Evolutionary conservation across 768 basidiomycete species (phyloP).

Genomic region (Termitomyces sp.): DNA sequence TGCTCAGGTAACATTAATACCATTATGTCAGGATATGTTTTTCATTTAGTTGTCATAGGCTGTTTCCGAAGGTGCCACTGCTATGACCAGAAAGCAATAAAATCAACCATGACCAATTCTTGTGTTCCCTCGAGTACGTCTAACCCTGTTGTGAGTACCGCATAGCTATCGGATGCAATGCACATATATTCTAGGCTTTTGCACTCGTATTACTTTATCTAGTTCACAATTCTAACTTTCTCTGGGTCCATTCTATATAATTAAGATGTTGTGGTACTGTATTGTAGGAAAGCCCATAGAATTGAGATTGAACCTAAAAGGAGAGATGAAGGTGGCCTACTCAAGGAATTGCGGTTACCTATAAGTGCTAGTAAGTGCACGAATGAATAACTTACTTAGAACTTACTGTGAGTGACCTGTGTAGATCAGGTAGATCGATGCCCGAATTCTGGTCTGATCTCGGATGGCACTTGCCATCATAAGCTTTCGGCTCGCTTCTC

Average conservation of each 20-base stretch:
- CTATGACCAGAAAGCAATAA: neutral
- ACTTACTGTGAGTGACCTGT: no score
- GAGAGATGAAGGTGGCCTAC: no score
- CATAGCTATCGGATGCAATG: neutral
- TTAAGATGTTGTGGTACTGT: no score
- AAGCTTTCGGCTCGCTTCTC: constrained; percentile 2
- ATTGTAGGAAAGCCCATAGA: no score
- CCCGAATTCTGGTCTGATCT: no score
- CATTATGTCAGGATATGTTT: neutral
- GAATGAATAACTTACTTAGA: no score
- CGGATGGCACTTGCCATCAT: constrained; percentile 1
- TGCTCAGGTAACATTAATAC: constrained; percentile 45
- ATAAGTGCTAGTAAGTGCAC: no score
- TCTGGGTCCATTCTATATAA: neutral
- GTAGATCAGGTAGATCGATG: no score
- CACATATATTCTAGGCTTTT: neutral
- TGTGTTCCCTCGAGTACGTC: neutral
- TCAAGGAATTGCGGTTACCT: no score
- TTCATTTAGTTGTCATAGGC: neutral
- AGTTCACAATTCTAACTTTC: neutral
- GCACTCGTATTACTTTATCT: neutral
- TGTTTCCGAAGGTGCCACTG: neutral
- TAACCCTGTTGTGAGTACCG: neutral
- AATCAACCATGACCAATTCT: neutral
- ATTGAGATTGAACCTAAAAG: no score